Conservation (phyloP, 495 filamentous ascomycete species). For the Penicillium desertorum region DNA sequence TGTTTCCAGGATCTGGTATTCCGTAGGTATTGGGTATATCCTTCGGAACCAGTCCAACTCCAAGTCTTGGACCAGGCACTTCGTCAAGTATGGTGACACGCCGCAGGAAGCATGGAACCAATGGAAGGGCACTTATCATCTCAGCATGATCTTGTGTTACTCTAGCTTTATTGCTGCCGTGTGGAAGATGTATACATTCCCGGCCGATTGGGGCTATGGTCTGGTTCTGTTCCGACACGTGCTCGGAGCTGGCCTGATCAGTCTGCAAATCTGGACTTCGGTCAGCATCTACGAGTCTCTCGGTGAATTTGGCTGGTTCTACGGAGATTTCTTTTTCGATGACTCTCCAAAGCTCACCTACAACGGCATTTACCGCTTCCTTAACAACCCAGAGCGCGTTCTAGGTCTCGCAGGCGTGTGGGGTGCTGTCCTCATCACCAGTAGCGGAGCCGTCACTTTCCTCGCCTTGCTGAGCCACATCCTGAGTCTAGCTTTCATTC, state of each 20-base stretch:
- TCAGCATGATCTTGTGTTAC: conserved; percentile 87
- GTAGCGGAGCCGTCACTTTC: conserved; percentile 77
- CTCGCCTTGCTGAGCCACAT: conserved; percentile 84
- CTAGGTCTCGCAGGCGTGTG: conserved; percentile 94
- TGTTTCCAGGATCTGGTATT: conserved; percentile 88
- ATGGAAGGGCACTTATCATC: conserved; percentile 95
- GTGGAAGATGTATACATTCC: conserved; percentile 93
- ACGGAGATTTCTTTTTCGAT: conserved; percentile 93
- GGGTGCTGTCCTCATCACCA: conserved; percentile 91
- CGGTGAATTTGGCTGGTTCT: conserved; percentile 99
- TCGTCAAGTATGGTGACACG: conserved; percentile 92
- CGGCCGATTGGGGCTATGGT: conserved; percentile 80
- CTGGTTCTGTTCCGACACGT: conserved; percentile 83
- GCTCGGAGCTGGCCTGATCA: conserved; percentile 73
- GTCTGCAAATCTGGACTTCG: conserved; percentile 89
- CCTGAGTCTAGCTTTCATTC: conserved; percentile 81
- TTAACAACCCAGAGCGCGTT: conserved; percentile 96
- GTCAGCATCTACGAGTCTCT: conserved; percentile 94
- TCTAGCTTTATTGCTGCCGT: conserved; percentile 84
- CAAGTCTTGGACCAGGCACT: conserved; percentile 94
- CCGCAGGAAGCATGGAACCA: conserved; percentile 92
- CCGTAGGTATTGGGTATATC: conserved; percentile 80
- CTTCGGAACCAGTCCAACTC: conserved; percentile 80
- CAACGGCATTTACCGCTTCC: conserved; percentile 93
- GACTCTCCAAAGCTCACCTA: conserved; percentile 85